A percentile compares a stretch with the other conserved stretches of the same genome.
Conservation (phyloP, 2,329 filamentous ascomycete species). For the Fusarium drepaniforme region DNA sequence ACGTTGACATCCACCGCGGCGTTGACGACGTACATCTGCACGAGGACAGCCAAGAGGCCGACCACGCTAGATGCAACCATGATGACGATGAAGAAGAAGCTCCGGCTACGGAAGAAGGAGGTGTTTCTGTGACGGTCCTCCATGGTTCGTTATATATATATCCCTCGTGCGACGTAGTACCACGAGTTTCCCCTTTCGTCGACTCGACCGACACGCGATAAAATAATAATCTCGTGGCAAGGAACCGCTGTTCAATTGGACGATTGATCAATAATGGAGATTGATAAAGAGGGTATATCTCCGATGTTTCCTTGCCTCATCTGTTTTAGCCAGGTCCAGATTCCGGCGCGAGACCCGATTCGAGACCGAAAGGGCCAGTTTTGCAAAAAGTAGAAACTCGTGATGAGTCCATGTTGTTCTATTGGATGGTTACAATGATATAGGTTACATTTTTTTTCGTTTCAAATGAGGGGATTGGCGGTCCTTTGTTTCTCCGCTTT, state of each 20-base stretch:
- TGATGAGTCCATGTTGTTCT: not conserved
- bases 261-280: not conserved
- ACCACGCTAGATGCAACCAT: slow-evolving; percentile 39
- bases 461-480: slow-evolving; percentile 7
- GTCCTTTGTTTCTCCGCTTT: slow-evolving; percentile 20
- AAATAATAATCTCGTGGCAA: slow-evolving; percentile 11
- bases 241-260: slow-evolving; percentile 14
- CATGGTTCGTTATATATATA: slow-evolving; percentile 22
- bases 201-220: slow-evolving; percentile 9
- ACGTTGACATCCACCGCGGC: slow-evolving; percentile 41
- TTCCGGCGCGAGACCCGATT: slow-evolving; percentile 3
- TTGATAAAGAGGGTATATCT: slow-evolving; percentile 9
- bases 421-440: not conserved
- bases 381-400: not conserved
- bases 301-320: slow-evolving; percentile 21
- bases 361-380: slow-evolving; percentile 16
- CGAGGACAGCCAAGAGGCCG: slow-evolving; percentile 32
- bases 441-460: not conserved
- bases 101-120: not conserved
- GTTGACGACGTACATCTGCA: slow-evolving; percentile 28
- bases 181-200: slow-evolving; percentile 5
- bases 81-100: slow-evolving; percentile 20
- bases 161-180: not conserved
- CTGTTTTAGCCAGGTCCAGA: not conserved
- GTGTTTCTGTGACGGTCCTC: not conserved